These are phyloP conservation scores for Meyerozyma carpophila DNA, from an alignment of 1,139 yeast species.

Conservation along the genomic window DNA sequence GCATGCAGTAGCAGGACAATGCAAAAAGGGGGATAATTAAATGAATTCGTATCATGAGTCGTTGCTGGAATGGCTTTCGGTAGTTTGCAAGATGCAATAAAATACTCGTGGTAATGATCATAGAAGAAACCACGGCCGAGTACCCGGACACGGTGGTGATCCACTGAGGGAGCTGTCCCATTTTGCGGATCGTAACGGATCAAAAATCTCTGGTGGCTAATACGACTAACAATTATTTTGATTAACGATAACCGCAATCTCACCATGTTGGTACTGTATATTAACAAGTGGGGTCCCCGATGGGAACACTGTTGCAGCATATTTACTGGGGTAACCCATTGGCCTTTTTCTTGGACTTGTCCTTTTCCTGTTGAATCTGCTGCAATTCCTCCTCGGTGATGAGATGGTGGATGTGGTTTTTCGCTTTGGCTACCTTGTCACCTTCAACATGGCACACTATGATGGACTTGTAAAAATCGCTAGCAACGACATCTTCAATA, in stretches of 20 bases:
- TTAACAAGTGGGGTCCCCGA: background rate
- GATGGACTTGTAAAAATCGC: slow-evolving; percentile 25
- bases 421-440: slow-evolving; percentile 11
- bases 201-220: background rate
- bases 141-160: slow-evolving; percentile 27
- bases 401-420: slow-evolving; percentile 50
- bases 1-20: slow-evolving; percentile 46
- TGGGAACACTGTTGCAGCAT: background rate
- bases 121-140: slow-evolving; percentile 26
- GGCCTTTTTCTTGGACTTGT: slow-evolving; percentile 18
- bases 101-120: slow-evolving; percentile 28
- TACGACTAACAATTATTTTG: background rate
- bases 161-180: slow-evolving; percentile 26
- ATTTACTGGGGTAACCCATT: slow-evolving; percentile 6
- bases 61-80: slow-evolving; percentile 83
- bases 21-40: slow-evolving; percentile 59
- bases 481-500: slow-evolving; percentile 26
- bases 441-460: slow-evolving; percentile 20
- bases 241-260: background rate
- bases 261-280: background rate
- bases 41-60: slow-evolving; percentile 78
- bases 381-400: slow-evolving; percentile 51
- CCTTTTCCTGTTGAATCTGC: slow-evolving; percentile 35
- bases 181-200: background rate
- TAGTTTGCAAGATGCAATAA: slow-evolving; percentile 51